A percentile compares a stretch with the other conserved stretches of the same genome.
These are phyloP conservation scores for Venturia pyrina DNA, from an alignment of 2,329 filamentous ascomycete genomes.

Conservation along the genomic window DNA sequence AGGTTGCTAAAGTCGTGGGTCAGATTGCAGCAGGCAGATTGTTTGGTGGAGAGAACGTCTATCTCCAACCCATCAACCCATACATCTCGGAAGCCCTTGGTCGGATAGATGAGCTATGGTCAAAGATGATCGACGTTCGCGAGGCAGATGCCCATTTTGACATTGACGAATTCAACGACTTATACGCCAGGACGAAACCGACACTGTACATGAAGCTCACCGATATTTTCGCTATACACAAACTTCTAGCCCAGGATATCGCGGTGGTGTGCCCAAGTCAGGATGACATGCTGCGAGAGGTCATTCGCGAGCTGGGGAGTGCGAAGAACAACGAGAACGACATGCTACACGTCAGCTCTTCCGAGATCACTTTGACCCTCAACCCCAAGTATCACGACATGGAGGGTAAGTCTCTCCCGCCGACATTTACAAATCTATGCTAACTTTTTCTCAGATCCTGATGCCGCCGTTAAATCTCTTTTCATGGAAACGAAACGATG, in stretches of 20 bases:
- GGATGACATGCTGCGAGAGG: conserved; percentile 83
- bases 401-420: conserved; percentile 44
- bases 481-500: conserved; percentile 99
- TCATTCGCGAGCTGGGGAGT: conserved; percentile 86
- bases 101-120: conserved; percentile 65
- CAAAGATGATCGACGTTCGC: conserved; percentile 68
- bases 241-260: conserved; percentile 71
- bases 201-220: conserved; percentile 99
- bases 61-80: conserved; percentile 86
- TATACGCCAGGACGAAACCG: conserved; percentile 92
- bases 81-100: conserved; percentile 81
- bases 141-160: conserved; percentile 89
- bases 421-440: neutral
- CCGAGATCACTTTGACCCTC: conserved; percentile 83
- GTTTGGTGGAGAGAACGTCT: conserved; percentile 91
- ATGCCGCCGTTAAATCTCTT: conserved; percentile 80
- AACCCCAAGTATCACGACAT: conserved; percentile 82
- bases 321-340: conserved; percentile 95
- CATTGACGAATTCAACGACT: conserved; percentile 97
- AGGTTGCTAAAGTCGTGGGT: conserved; percentile 83
- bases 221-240: conserved; percentile 94
- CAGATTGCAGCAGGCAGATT: conserved; percentile 82
- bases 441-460: conserved; percentile 54
- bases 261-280: conserved; percentile 64
- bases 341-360: conserved; percentile 73